Conservation (phyloP, 257 asterid species). For the Solanum acaule region DNA sequence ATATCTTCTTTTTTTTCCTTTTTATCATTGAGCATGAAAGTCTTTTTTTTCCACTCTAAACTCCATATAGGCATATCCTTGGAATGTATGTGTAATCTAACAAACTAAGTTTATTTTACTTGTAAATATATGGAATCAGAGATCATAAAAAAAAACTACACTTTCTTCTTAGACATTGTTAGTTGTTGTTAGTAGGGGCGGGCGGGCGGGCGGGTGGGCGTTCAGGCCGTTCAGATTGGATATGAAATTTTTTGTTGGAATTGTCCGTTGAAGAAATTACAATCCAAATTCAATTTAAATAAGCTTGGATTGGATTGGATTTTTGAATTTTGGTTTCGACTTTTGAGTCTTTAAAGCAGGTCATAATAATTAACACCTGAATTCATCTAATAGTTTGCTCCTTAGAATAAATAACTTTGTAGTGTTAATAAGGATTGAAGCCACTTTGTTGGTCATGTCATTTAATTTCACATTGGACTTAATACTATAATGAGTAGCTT, state of each 20-base stretch:
- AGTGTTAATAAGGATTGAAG: no score
- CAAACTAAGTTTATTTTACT: not conserved
- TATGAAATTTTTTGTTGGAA: not conserved
- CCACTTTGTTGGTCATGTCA: no score
- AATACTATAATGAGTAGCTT: no score
- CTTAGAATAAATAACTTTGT: no score
- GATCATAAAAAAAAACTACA: not conserved
- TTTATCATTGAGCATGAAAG: not conserved
- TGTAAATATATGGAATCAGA: slow-evolving; percentile 1
- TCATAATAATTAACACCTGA: not conserved
- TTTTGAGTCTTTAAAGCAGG: not conserved
- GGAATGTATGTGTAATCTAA: not conserved
- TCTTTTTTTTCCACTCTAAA: not conserved
- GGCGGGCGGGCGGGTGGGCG: not conserved
- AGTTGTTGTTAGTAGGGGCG: not conserved
- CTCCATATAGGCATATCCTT: not conserved
- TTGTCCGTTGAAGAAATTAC: not conserved
- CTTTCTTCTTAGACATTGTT: not conserved
- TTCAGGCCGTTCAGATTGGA: not conserved
- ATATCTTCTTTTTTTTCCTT: not conserved
- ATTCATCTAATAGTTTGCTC: not conserved
- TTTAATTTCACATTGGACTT: no score
- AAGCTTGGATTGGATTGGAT: not conserved
- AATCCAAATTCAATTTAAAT: not conserved
- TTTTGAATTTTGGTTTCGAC: no score